These are phyloP conservation scores for Setomelanomma holmii DNA, from an alignment of 2,329 filamentous ascomycete species.

Conservation along the genomic window DNA sequence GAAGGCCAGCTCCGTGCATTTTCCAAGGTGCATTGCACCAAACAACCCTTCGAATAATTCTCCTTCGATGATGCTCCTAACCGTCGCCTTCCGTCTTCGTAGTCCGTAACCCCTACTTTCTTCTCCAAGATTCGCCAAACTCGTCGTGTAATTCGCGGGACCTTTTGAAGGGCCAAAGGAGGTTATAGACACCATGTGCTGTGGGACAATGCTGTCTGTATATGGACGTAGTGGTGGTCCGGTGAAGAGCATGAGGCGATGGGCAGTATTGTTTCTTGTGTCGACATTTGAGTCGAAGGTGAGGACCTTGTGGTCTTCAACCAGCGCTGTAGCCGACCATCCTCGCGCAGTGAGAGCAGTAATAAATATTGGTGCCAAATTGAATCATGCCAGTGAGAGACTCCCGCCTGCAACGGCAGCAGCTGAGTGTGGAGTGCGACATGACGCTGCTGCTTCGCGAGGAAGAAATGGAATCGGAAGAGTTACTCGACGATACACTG, in stretches of 20 bases:
- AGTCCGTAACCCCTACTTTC: neutral
- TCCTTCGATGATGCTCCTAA: neutral
- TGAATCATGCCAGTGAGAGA: constrained; percentile 43
- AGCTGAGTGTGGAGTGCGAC: constrained; percentile 31
- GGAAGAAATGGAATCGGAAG: constrained; percentile 15
- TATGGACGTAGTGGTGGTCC: neutral
- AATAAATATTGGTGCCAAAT: constrained; percentile 50
- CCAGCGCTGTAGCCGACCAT: constrained; percentile 49
- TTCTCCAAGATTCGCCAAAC: neutral
- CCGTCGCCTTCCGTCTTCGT: neutral
- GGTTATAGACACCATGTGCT: neutral
- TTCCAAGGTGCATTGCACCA: neutral
- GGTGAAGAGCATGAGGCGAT: constrained; percentile 1
- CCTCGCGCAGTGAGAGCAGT: constrained; percentile 50
- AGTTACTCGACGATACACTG: constrained; percentile 14
- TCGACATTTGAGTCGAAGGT: neutral
- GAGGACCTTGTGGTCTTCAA: constrained; percentile 25
- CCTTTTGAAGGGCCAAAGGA: neutral
- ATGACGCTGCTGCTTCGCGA: constrained; percentile 16
- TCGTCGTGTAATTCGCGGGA: neutral
- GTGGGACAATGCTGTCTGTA: neutral
- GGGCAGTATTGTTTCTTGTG: neutral
- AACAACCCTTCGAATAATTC: neutral
- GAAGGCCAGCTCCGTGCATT: constrained; percentile 12
- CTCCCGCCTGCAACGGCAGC: constrained; percentile 46